Evolutionary conservation across 768 basidiomycete genomes (phyloP), one percentile per base, ranked within the genome.

Genomic region (Cystofilobasidium ferigula): DNA sequence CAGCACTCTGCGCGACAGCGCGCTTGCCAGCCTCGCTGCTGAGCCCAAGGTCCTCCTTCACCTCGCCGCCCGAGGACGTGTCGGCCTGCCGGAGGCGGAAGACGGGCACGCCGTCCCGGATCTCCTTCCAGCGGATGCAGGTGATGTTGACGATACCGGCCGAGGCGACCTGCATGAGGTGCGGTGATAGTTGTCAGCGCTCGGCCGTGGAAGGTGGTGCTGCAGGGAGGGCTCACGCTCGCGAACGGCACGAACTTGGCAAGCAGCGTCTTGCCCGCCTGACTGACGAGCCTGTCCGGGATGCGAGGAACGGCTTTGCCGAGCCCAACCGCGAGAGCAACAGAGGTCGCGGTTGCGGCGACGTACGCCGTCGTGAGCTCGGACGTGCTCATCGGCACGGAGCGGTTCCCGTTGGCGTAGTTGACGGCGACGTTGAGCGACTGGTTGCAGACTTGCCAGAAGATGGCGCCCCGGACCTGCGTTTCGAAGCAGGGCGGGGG

Each of bases 51-150:
- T 71, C 66, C 18, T 73, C 61, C 64, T 72, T 72, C 59, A 71
- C 71, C 65, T 18, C 72, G 68, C 47, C 72, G 66, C 42, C 70
- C 57, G n/a, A 34, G 59, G 18, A 34, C 36, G n/a, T n/a, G n/a
- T n/a, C n/a, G n/a, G 10, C 53, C 35, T 35, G 30, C 45, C 61
- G 62, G 32, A 75, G 64, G 30, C 71, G 73, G 72, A 70, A 76
- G 9, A 74, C 70, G 34, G 72, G 69, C 51, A 74, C 69, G 42
- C 78, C 78, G 36, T 79, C 78, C 16, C 75, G 69, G 71, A 79
- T 78, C 70, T 79, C 78, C 64, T 79, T 79, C 78, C 77, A 77
- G 51, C 74, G 66, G 58, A 75, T 76, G 67, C 74, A 76, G 2
- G 74, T 72, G 63, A 75, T 76, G 64, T 73, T 75, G 62, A 22